Base-by-base conservation (phyloP, 225 moss, liverwort and hornwort species). In the Bryoerythrophyllum caledonicum region DNA sequence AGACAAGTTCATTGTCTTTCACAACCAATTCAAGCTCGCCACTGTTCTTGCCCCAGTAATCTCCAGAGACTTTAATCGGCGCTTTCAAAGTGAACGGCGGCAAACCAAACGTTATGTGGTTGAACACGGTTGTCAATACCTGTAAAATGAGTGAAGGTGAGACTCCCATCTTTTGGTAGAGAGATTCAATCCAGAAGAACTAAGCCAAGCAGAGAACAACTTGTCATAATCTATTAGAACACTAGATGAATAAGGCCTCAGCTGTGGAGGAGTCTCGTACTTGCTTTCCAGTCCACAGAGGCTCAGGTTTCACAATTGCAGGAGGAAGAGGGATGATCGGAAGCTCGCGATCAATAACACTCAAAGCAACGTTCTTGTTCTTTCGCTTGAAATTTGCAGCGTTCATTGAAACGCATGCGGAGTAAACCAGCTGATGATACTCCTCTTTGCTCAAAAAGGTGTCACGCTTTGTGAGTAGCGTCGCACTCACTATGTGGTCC, bases 211-310 rank as follows among this genome's bases (percentile, higher is more conserved):
- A 60, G 8, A 67, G 13, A 35, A 55, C 35, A 5, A 1, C 19
- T 21, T 57, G 55, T 58, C 19, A 72, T 19, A 25, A 27, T 60
- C 32, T 14, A 40, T 28, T 28, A 0, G 23, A 51, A 71, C 5
- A 67, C 52, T 4, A 16, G 5, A 37, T 37, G 44, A 26, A 44
- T 44, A 65, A 54, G 13, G 38, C 38, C 10, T 15, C 48, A 51
- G 41, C 12, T 43, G 38, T 23, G 8, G 7, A 62, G 51, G 41
- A 83, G 23, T 68, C 67, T 34, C 83, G 67, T 73, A 94, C 97
- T 90, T 99, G 97, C 86, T 99, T 99, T 74, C 97, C 97, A 49
- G 97, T 99, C 94, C 94, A 99, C 60, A 99, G 10, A 61, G 78
- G 88, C 64, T 81, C 81, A 74, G 97, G 97, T 74, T 93, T 94